Percentiles rank a stretch among this genome's conserved stretches.
Evolutionary conservation across 129 eudicot species (phyloP).

Genomic region (Artemisia argyi): DNA sequence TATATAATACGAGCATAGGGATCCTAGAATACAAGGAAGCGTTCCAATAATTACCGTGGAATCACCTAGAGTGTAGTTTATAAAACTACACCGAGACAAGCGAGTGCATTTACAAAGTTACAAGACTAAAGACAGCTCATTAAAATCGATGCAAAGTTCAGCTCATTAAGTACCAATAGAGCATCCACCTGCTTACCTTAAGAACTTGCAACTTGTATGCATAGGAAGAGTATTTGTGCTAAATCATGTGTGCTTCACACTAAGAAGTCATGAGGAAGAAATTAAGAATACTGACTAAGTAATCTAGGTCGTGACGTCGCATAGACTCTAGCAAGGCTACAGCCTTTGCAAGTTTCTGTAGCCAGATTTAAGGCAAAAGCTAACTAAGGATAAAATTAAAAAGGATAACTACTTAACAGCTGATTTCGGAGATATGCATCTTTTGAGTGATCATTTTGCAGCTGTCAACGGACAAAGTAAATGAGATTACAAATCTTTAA

Average conservation of each 20-base stretch:
- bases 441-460: neutral
- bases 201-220: neutral
- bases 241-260: neutral
- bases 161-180: neutral
- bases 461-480: neutral
- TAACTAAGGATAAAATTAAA: neutral
- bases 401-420: constrained; percentile 4
- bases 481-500: constrained; percentile 12
- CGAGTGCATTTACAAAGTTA: neutral
- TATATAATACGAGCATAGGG: neutral
- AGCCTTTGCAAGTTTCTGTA: too few species aligned
- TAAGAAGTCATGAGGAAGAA: too few species aligned
- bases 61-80: neutral
- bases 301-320: too few species aligned
- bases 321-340: too few species aligned
- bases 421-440: neutral
- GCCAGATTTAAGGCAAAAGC: neutral
- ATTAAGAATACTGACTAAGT: too few species aligned
- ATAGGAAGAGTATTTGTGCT: neutral
- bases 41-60: neutral
- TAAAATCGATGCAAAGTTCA: neutral
- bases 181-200: neutral
- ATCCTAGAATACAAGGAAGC: neutral
- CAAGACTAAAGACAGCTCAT: neutral
- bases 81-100: neutral